phyloP scores from a whole-genome alignment of 2,329 filamentous ascomycete genomes.

The Penicillium griseofulvum region DNA sequence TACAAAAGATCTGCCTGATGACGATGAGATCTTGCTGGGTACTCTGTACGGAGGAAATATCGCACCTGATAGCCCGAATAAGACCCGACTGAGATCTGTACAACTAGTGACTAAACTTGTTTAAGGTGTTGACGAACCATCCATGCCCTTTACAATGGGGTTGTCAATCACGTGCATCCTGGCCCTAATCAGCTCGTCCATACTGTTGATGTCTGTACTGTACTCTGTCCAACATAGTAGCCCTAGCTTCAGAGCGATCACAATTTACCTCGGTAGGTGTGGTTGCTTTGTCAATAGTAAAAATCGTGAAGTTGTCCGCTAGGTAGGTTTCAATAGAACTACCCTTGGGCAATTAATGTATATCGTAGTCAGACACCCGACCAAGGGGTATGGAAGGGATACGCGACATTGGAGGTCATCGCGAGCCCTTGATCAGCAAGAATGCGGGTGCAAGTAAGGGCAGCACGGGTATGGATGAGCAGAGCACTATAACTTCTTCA shows the following conservation, averaged over 20 bases:
- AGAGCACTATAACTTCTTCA: neutral
- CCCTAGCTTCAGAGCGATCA: neutral
- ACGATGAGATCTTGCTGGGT: conserved; percentile 1
- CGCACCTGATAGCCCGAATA: neutral
- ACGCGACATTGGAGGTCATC: conserved; percentile 26
- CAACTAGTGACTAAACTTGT: neutral
- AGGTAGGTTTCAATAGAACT: conserved; percentile 8
- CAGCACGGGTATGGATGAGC: conserved; percentile 13
- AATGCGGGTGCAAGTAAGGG: conserved; percentile 27
- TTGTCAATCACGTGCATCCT: neutral
- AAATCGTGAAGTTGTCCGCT: neutral
- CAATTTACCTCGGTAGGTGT: neutral
- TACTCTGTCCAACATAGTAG: no score
- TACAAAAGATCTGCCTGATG: conserved; percentile 13
- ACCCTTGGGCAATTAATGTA: conserved; percentile 13
- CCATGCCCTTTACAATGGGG: neutral
- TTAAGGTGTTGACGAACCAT: neutral
- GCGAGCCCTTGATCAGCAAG: conserved; percentile 24
- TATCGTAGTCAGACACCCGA: conserved; percentile 17
- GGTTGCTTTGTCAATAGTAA: neutral
- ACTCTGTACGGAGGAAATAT: neutral
- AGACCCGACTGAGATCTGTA: neutral
- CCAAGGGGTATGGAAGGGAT: conserved; percentile 25
- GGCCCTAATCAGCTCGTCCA: neutral
- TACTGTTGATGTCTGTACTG: no score